Evolutionary conservation across 768 basidiomycete genomes (phyloP).

Genomic region (Boletales sp.): DNA sequence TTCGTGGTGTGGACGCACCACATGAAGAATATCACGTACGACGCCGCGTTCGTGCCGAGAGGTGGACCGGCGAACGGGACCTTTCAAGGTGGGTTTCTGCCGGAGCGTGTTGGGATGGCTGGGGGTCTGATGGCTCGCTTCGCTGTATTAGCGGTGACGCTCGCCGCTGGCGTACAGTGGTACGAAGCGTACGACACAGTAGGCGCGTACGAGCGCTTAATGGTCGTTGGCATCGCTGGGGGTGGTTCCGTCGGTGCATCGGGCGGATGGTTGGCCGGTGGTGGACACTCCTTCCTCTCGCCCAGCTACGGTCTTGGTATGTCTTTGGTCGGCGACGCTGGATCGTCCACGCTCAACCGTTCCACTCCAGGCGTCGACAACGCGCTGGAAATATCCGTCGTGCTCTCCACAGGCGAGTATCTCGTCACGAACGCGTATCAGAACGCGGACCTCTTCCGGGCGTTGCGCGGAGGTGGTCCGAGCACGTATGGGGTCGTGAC

Average conservation of each 20-base stretch:
- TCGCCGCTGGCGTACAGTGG: conserved; percentile 27
- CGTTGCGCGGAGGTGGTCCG: conserved; percentile 49
- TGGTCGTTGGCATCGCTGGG: conserved; percentile 11
- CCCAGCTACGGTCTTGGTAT: conserved; percentile 41
- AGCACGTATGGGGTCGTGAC: conserved; percentile 46
- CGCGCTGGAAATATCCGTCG: conserved; percentile 42
- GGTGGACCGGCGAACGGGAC: conserved; percentile 23
- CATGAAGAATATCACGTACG: conserved; percentile 37
- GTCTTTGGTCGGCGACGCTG: neutral
- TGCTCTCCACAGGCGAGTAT: conserved; percentile 40
- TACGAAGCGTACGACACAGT: no score
- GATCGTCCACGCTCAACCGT: neutral
- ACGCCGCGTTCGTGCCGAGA: conserved; percentile 28
- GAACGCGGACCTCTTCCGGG: conserved; percentile 52
- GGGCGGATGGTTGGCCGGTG: conserved; percentile 49
- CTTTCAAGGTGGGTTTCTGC: conserved; percentile 17
- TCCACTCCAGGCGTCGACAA: conserved; percentile 42
- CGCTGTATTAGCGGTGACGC: conserved; percentile 32
- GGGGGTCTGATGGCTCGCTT: no score
- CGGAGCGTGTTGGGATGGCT: no score
- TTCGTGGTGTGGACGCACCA: conserved; percentile 42
- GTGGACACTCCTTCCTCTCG: conserved; percentile 15
- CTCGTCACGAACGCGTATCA: conserved; percentile 37
- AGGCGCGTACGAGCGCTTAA: no score
- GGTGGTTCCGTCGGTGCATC: conserved; percentile 44